Evolutionary conservation across 768 basidiomycete species (phyloP), one percentile per base, ranked within the genome.

Genomic region (Psilocybe tampanensis): DNA sequence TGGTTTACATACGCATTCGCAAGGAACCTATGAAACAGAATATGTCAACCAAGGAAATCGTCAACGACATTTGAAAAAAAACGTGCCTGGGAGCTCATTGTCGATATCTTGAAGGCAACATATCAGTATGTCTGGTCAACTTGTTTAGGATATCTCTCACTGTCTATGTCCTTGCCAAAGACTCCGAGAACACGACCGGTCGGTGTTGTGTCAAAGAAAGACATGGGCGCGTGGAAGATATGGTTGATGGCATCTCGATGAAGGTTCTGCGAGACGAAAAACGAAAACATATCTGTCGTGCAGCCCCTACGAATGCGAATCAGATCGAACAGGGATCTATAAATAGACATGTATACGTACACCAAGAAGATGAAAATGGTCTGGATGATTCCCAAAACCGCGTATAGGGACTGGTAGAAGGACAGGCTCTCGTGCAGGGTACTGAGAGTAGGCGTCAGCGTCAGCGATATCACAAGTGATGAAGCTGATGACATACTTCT

Each of bases 191-290:
- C 82, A 26, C 86, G 81, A 19, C 86, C 86, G 63, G 79, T 74
- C 0, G 85, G 85, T n/a, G 85, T 86, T 1, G 81, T 87, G 67
- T 92, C 90, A 61, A 91, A 92, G 72, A 90, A 90, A 1, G 83
- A 78, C 85, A 89, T 90, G 0, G 89, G 89, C 0, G 89, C 88
- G 66, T 82, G 79, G 65, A 89, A 85, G 22, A 89, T 77, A 50
- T 83, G 80, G 19, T 69, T 68, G 23, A 88, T 74, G 0, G 86
- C 81, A 43, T 76, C 67, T 47, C 80, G 75, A 64, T 92, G 88
- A 2, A 92, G 70, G 58, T 84, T 86, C 55, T 77, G 77, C 1
- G 88, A 88, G 3, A 85, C 86, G 52, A 79, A 76, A 64, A 77
- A 81, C 0, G 84, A 81, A 67, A 89, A 74, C n/a, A 80, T 69